Evolutionary conservation across 2,329 filamentous ascomycete genomes (phyloP).

Genomic region (Cladophialophora carrionii): DNA sequence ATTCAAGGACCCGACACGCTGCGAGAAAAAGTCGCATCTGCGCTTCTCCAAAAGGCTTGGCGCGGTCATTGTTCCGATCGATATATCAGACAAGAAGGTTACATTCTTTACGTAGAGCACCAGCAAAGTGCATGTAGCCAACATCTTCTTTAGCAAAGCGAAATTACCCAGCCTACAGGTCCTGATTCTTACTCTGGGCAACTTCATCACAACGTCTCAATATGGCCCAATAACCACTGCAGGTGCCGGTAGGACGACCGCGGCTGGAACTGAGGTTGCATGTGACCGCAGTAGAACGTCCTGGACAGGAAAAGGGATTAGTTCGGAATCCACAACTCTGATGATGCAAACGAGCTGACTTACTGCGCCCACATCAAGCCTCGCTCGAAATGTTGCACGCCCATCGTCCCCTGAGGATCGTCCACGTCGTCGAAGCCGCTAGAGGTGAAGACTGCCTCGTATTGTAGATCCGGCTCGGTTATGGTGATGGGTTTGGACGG

Average conservation of each 20-base stretch:
- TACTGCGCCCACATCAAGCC: slow-evolving; percentile 45
- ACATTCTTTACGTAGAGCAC: not conserved
- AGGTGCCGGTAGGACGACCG: slow-evolving; percentile 43
- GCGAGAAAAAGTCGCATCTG: slow-evolving; percentile 7
- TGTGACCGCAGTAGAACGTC: slow-evolving; percentile 44
- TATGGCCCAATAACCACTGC: slow-evolving; percentile 44
- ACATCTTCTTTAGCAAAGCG: not conserved
- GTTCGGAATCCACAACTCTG: not conserved
- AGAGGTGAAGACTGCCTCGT: slow-evolving; percentile 22
- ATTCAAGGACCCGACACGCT: not conserved
- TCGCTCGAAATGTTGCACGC: slow-evolving; percentile 44
- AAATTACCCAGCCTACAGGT: not conserved
- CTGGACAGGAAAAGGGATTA: not conserved
- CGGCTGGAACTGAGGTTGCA: slow-evolving; percentile 45
- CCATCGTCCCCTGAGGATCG: slow-evolving; percentile 37
- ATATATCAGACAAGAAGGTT: not conserved
- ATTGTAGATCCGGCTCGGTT: slow-evolving; percentile 22
- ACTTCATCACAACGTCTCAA: slow-evolving; percentile 35
- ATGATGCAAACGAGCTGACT: not conserved
- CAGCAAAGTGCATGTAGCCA: not conserved
- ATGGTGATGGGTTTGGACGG: slow-evolving; percentile 28
- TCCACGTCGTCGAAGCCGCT: slow-evolving; percentile 26
- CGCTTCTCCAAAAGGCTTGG: slow-evolving; percentile 5
- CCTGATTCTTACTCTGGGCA: not conserved
- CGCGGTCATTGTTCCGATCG: not conserved